These are phyloP conservation scores for Lactarius tabidus DNA, from an alignment of 768 basidiomycete species.

Conservation along the genomic window DNA sequence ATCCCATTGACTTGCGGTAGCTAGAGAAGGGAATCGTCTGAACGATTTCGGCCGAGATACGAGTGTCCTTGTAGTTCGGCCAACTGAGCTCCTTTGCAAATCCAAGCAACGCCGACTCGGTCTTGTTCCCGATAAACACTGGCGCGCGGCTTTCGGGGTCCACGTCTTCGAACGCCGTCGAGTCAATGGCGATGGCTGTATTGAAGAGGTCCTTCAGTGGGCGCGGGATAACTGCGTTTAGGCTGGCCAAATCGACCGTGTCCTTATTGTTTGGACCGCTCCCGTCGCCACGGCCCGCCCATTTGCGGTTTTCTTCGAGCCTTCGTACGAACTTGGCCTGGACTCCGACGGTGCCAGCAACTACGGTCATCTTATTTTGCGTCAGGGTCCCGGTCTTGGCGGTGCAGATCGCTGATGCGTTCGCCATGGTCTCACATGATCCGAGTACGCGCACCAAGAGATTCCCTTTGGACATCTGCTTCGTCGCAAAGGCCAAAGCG, in stretches of 20 bases:
- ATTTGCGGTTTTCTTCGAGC: constrained; percentile 63
- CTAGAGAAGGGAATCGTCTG: constrained; percentile 95
- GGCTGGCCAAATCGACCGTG: constrained; percentile 71
- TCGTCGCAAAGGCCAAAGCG: constrained; percentile 94
- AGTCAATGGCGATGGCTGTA: constrained; percentile 84
- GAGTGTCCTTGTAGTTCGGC: constrained; percentile 61
- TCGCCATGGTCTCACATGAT: constrained; percentile 98
- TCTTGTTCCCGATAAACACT: constrained; percentile 88
- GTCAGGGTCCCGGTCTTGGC: constrained; percentile 98
- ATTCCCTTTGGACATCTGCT: constrained; percentile 95
- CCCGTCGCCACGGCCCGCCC: constrained; percentile 67
- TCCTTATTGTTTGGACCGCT: constrained; percentile 46
- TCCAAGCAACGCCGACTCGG: constrained; percentile 87
- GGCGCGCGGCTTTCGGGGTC: constrained; percentile 55
- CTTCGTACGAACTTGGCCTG: constrained; percentile 89
- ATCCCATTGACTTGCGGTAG: constrained; percentile 92
- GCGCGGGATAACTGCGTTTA: constrained; percentile 61
- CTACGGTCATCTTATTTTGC: constrained; percentile 91
- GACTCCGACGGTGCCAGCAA: constrained; percentile 91
- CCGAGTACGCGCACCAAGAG: constrained; percentile 92
- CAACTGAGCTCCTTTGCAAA: constrained; percentile 82
- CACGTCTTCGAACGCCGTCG: constrained; percentile 87
- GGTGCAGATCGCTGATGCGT: constrained; percentile 92
- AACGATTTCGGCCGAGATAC: constrained; percentile 57
- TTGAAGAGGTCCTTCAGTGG: constrained; percentile 68